These are phyloP conservation scores for Ophiocordyceps camponoti-leonardi DNA, from an alignment of 2,329 filamentous ascomycete genomes.

Conservation along the genomic window DNA sequence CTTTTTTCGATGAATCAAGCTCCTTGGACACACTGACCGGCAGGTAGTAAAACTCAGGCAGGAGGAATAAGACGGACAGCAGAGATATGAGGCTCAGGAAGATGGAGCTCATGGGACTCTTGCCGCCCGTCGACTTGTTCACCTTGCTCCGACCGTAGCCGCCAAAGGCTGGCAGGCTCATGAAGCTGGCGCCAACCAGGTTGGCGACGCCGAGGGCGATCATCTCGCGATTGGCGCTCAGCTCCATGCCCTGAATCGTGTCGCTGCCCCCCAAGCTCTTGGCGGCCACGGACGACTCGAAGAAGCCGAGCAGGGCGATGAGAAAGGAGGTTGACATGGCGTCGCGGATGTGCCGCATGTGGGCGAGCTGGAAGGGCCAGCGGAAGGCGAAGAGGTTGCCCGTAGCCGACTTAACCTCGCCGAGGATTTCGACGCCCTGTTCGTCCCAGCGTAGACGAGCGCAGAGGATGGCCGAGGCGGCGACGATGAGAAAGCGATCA, in stretches of 20 bases:
- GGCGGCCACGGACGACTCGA: conserved; percentile 90
- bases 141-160: conserved; percentile 94
- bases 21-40: conserved; percentile 45
- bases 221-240: conserved; percentile 85
- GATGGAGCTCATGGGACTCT: conserved; percentile 85
- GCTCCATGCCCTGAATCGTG: conserved; percentile 58
- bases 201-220: conserved; percentile 85
- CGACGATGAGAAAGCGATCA: conserved; percentile 79
- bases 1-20: neutral
- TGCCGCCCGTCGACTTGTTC: conserved; percentile 79
- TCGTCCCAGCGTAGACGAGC: conserved; percentile 64
- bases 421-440: conserved; percentile 68
- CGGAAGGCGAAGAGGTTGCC: conserved; percentile 63
- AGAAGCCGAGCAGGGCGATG: conserved; percentile 92
- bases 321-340: conserved; percentile 84
- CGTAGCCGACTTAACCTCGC: conserved; percentile 56
- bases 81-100: conserved; percentile 71
- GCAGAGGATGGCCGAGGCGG: conserved; percentile 65
- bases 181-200: conserved; percentile 79
- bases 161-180: conserved; percentile 84
- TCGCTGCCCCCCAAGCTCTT: conserved; percentile 64
- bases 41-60: conserved; percentile 88
- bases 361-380: conserved; percentile 63
- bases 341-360: conserved; percentile 69
- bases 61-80: conserved; percentile 60